Conservation (phyloP, 257 asterid species). For the Petunia secreta region DNA sequence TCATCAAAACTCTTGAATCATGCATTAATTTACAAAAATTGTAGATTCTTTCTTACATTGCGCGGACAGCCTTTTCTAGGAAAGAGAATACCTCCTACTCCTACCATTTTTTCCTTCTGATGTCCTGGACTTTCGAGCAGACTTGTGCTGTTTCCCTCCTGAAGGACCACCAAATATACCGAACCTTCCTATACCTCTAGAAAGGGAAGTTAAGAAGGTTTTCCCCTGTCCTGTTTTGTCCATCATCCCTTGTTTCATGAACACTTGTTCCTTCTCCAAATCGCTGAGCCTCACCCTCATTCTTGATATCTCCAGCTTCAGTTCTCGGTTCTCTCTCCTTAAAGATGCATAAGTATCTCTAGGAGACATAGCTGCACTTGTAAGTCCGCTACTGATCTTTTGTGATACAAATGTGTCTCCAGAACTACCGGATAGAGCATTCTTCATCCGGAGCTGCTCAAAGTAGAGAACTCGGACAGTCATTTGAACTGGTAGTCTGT, state of each 20-base stretch:
- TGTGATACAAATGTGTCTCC: conserved; percentile 55
- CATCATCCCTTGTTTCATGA: conserved; percentile 73
- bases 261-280: conserved; percentile 65
- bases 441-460: conserved; percentile 64
- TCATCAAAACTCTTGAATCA: not conserved
- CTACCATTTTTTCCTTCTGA: conserved; percentile 40
- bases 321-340: conserved; percentile 66
- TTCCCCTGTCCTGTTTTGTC: conserved; percentile 56
- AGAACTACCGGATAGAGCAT: conserved; percentile 47
- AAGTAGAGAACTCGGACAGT: conserved; percentile 58
- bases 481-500: conserved; percentile 61
- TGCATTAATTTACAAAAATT: not conserved
- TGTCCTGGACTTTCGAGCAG: conserved; percentile 43
- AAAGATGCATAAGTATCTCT: conserved; percentile 61
- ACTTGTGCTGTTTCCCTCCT: conserved; percentile 47
- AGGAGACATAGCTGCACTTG: conserved; percentile 62
- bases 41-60: not conserved
- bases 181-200: conserved; percentile 61
- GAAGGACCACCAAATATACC: conserved; percentile 53
- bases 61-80: conserved; percentile 1
- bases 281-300: conserved; percentile 72
- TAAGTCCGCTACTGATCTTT: conserved; percentile 60
- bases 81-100: conserved; percentile 50
- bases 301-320: conserved; percentile 71
- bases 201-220: conserved; percentile 58